Conservation (phyloP, 495 filamentous ascomycete species). For the Cudoniella acicularis region DNA sequence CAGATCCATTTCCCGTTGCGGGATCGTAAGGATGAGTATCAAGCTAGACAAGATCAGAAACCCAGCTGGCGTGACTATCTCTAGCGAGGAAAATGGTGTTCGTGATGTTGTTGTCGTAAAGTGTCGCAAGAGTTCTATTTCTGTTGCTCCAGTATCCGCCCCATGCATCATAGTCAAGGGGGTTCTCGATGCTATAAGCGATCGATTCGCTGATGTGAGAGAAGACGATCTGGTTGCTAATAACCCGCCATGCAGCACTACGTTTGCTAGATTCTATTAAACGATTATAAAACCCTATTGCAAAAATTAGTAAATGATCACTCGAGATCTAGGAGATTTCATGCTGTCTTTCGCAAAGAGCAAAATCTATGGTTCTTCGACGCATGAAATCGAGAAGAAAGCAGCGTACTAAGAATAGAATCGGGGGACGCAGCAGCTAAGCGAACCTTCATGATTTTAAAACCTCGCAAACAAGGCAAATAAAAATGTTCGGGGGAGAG, state of each 20-base stretch:
- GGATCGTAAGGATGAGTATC: slow-evolving; percentile 52
- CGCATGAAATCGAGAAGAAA: too few relatives aligned
- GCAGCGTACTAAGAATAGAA: too few relatives aligned
- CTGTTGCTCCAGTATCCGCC: slow-evolving; percentile 61
- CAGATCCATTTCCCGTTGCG: slow-evolving; percentile 49
- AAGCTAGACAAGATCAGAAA: slow-evolving; percentile 62
- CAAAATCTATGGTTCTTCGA: too few relatives aligned
- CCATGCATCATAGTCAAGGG: slow-evolving; percentile 59
- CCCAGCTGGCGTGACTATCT: slow-evolving; percentile 62
- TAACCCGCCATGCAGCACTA: slow-evolving; percentile 58
- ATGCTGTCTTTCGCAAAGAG: too few relatives aligned
- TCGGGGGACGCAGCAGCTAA: too few relatives aligned
- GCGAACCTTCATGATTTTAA: too few relatives aligned
- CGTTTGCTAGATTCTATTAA: slow-evolving; percentile 48
- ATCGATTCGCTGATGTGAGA: slow-evolving; percentile 48
- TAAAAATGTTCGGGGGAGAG: too few relatives aligned
- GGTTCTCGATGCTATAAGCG: slow-evolving; percentile 39
- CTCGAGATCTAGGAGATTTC: too few relatives aligned
- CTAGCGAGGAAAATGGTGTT: slow-evolving; percentile 68
- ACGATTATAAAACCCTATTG: slow-evolving; percentile 55
- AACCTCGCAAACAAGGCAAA: too few relatives aligned
- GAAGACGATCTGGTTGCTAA: slow-evolving; percentile 66
- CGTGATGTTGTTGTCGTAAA: slow-evolving; percentile 57
- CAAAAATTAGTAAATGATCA: too few relatives aligned
- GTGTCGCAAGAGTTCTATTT: slow-evolving; percentile 53